phyloP scores from a whole-genome alignment of 805 yeast species.

The Allodekkera sacchari region DNA sequence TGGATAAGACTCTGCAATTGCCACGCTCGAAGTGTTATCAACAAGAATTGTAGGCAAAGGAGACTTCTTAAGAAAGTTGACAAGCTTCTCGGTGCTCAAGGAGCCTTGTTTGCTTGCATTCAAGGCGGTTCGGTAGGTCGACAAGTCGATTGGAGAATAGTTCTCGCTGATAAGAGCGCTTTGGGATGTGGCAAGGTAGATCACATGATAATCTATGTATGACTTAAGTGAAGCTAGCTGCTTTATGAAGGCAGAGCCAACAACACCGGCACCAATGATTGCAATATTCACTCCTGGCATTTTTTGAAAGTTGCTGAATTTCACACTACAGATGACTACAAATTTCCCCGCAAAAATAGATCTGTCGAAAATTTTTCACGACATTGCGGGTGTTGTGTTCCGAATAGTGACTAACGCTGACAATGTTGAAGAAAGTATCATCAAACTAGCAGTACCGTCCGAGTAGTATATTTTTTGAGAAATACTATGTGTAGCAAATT shows the following conservation, averaged over 20 bases:
- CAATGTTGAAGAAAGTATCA: no score
- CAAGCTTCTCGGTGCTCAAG: slow-evolving; percentile 49
- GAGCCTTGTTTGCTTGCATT: slow-evolving; percentile 38
- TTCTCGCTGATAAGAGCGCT: slow-evolving; percentile 62
- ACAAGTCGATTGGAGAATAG: slow-evolving; percentile 62
- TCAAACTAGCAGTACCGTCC: no score
- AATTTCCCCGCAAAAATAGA: no score
- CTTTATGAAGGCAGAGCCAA: slow-evolving; percentile 82
- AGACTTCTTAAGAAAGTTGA: slow-evolving; percentile 55
- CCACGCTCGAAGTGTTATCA: slow-evolving; percentile 87
- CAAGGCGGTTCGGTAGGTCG: slow-evolving; percentile 46
- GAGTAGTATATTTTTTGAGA: no score
- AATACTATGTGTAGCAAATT: no score
- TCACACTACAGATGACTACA: no score
- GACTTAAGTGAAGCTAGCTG: slow-evolving; percentile 62
- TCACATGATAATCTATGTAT: slow-evolving; percentile 62
- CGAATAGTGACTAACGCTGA: no score
- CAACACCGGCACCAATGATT: slow-evolving; percentile 86
- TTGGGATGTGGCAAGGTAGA: slow-evolving; percentile 68
- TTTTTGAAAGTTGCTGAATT: no score
- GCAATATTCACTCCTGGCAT: slow-evolving; percentile 61
- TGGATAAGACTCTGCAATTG: slow-evolving; percentile 72
- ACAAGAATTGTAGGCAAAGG: slow-evolving; percentile 74
- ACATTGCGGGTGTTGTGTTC: no score
- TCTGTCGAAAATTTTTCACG: no score